phyloP scores from a whole-genome alignment of 108 stramenopile species.

The Hondaea fermentalgiana region DNA sequence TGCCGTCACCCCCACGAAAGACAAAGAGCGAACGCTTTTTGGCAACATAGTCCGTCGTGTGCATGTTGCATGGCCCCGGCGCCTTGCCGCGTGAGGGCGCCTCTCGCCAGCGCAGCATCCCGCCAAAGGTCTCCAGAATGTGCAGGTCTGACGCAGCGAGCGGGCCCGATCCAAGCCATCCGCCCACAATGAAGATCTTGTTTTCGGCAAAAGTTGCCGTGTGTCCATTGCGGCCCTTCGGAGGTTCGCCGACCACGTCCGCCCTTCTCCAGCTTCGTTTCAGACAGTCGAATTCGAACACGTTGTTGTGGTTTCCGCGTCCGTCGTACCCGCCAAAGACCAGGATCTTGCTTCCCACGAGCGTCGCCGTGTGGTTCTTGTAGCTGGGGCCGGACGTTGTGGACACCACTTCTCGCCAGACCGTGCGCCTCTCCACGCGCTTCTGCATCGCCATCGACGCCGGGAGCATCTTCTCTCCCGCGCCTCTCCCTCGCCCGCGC shows the following conservation, averaged over 20 bases:
- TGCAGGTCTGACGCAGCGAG: constrained; percentile 75
- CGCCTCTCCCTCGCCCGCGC: neutral
- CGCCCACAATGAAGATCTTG: constrained; percentile 80
- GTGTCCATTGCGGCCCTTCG: constrained; percentile 83
- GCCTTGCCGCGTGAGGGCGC: constrained; percentile 40
- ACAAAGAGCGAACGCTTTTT: constrained; percentile 62
- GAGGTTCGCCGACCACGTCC: constrained; percentile 22
- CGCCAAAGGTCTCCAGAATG: constrained; percentile 58
- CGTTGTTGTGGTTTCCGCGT: constrained; percentile 65
- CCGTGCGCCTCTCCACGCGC: neutral
- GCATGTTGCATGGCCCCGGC: constrained; percentile 92
- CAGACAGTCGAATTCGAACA: constrained; percentile 35
- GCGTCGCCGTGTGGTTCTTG: constrained; percentile 30
- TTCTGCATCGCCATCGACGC: neutral
- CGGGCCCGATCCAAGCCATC: constrained; percentile 78
- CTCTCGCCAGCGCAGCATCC: constrained; percentile 20
- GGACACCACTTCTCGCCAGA: neutral
- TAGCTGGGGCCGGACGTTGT: neutral
- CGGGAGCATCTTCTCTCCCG: neutral
- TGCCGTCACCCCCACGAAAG: constrained; percentile 80
- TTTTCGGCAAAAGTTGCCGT: constrained; percentile 69
- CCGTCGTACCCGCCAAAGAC: constrained; percentile 92
- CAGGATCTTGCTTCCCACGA: constrained; percentile 49
- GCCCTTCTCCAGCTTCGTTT: neutral
- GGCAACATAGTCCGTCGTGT: constrained; percentile 74